phyloP scores from a whole-genome alignment of 2,329 filamentous ascomycete genomes.

The Hypoxylon sp. region DNA sequence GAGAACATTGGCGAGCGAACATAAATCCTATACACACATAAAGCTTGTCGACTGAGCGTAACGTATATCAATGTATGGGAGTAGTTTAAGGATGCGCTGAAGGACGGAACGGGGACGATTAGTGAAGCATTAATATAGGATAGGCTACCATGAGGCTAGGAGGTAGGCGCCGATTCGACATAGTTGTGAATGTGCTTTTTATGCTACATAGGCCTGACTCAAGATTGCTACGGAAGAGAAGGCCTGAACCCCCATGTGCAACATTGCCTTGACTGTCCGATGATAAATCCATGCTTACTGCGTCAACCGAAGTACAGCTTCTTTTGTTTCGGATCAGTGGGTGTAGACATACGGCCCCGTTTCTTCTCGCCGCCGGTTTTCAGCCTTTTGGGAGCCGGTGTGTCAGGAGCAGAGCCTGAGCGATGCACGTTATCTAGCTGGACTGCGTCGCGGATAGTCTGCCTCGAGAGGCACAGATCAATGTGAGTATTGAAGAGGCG shows the following conservation, averaged over 20 bases:
- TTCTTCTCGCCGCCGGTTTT: conserved; percentile 43
- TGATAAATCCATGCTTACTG: not conserved
- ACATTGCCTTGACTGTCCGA: not conserved
- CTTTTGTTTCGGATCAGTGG: conserved; percentile 41
- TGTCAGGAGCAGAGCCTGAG: conserved; percentile 39
- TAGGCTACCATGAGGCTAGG: not conserved
- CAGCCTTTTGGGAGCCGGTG: conserved; percentile 50
- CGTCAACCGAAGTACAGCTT: conserved; percentile 60
- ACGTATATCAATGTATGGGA: not conserved
- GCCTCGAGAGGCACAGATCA: conserved; percentile 85
- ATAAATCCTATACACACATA: too few species aligned
- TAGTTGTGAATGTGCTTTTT: too few species aligned
- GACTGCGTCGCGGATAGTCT: conserved; percentile 85
- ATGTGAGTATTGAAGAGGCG: conserved; percentile 88
- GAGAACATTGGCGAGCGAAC: not conserved
- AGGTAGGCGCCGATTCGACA: not conserved
- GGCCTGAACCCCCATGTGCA: not conserved
- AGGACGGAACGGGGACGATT: not conserved
- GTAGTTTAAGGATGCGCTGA: not conserved
- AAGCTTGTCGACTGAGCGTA: not conserved
- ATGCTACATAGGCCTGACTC: too few species aligned
- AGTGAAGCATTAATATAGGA: not conserved
- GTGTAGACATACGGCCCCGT: conserved; percentile 29
- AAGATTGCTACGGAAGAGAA: too few species aligned
- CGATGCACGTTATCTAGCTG: conserved; percentile 56